Conservation (phyloP, 306 rosid species). For the Cucumis melo region DNA sequence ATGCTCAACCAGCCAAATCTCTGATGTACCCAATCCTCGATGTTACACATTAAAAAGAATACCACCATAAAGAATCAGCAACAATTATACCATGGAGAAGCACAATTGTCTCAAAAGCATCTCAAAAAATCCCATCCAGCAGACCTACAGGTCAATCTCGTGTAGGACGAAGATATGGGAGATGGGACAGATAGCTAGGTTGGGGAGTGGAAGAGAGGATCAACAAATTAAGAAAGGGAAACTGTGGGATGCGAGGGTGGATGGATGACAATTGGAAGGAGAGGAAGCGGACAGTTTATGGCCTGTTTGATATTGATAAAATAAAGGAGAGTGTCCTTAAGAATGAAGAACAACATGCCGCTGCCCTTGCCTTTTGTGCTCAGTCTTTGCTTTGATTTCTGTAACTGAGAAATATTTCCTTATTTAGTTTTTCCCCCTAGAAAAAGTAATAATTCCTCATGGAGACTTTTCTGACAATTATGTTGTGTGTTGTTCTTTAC, state of each 20-base stretch:
- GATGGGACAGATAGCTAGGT: background rate
- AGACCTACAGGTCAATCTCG: no score
- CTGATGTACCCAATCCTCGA: no score
- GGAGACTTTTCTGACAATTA: background rate
- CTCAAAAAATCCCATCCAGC: no score
- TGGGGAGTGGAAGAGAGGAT: background rate
- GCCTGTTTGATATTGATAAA: background rate
- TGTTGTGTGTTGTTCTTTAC: conserved; percentile 18
- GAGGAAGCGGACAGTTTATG: background rate
- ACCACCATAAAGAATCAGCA: no score
- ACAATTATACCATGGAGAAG: no score
- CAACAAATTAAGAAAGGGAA: background rate
- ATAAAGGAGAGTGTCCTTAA: background rate
- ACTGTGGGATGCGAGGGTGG: background rate
- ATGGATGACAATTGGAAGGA: background rate
- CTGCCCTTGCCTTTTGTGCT: background rate
- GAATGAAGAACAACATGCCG: background rate
- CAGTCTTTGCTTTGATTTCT: background rate
- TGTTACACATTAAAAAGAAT: no score
- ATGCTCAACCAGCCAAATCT: no score
- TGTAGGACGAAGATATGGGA: background rate
- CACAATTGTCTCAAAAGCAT: no score
- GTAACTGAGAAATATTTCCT: background rate
- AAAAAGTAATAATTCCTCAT: background rate
- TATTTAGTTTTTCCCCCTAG: no score